Percentiles rank a stretch among this genome's conserved stretches.
Evolutionary conservation across 306 rosid genomes (phyloP).

Genomic region (Canavalia gladiata): DNA sequence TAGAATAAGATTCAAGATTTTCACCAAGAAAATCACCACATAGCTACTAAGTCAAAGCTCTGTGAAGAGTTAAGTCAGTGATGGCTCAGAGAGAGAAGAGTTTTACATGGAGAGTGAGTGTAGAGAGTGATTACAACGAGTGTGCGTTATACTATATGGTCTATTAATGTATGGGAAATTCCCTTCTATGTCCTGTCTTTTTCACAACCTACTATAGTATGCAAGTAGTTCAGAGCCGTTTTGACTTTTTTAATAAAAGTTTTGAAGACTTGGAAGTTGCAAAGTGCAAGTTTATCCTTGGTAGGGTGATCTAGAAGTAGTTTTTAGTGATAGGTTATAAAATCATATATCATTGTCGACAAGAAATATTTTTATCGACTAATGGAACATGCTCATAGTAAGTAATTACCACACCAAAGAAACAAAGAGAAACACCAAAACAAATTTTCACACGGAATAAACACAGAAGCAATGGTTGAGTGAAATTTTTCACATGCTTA

Average conservation of each 20-base stretch:
- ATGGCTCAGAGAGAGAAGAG: not conserved
- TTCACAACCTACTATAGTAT: not conserved
- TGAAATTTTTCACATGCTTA: constrained; percentile 40
- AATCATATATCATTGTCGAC: constrained; percentile 20
- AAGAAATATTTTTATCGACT: not conserved
- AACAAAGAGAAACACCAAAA: constrained; percentile 43
- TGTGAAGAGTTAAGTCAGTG: not conserved
- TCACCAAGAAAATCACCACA: constrained; percentile 4
- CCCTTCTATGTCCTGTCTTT: not conserved
- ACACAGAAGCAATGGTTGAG: constrained; percentile 32
- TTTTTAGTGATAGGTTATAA: constrained; percentile 32
- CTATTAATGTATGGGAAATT: not conserved
- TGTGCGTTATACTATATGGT: not conserved
- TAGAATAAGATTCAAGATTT: not conserved
- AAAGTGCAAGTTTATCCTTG: constrained; percentile 15
- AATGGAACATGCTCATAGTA: constrained; percentile 24
- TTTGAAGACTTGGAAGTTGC: not conserved
- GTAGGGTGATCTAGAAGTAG: constrained; percentile 19
- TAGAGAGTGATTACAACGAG: not conserved
- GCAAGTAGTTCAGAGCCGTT: constrained; percentile 8
- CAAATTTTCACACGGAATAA: constrained; percentile 39
- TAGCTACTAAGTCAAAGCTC: not conserved
- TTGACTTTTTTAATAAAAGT: constrained; percentile 1
- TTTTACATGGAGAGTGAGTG: not conserved
- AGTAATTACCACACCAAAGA: constrained; percentile 47